Evolutionary conservation across 768 basidiomycete genomes (phyloP), one percentile per base, ranked within the genome.

Genomic region (Tulasnella sp.): DNA sequence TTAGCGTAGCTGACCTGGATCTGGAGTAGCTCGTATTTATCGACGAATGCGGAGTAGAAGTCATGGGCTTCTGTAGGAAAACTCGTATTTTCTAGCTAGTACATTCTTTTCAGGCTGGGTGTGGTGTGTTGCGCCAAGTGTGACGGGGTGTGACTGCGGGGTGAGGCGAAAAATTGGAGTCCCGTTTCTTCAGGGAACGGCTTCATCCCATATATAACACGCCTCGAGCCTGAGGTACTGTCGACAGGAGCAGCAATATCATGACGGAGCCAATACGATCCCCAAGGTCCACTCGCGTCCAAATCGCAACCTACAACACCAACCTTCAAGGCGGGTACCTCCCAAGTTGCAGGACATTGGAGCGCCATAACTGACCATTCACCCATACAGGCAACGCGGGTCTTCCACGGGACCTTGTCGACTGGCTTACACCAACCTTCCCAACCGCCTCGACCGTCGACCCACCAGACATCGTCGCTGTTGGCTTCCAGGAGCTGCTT

Each of bases 401-500:
- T 12, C 75, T 92, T 35, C 90, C 91, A 0, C 91, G 94, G 78
- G 90, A 95, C 77, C 85, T 98, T 62, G 91, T 95, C 3, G 90
- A 92, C 81, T 98, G 95, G 95, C 86, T 98, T 32, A 83, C 87
- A 3, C 94, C 95, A 35, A 91, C 91, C 0, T 80, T 94, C 9
- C 39, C 29, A 17, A 42, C 41, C 37, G 32, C 63, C 11, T 67
- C 66, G 5, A 68, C 62, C 59, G 22, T 64, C 74, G 19, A 75
- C 26, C 87, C 91, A 5, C 93, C 95, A 44, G 94, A 95, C 78
- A 86, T 95, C 37, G 86, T 96, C 47, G 95, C 89, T 6, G 90
- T 98, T 68, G 94, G 93, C 2, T 95, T 97, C 75, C 96, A 98
- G 79, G 96, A 98, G 79, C 83, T 97, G 32, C 83, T 96, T 14